Evolutionary conservation across 2,329 filamentous ascomycete genomes (phyloP).

Genomic region (Ceratocystis destructans): DNA sequence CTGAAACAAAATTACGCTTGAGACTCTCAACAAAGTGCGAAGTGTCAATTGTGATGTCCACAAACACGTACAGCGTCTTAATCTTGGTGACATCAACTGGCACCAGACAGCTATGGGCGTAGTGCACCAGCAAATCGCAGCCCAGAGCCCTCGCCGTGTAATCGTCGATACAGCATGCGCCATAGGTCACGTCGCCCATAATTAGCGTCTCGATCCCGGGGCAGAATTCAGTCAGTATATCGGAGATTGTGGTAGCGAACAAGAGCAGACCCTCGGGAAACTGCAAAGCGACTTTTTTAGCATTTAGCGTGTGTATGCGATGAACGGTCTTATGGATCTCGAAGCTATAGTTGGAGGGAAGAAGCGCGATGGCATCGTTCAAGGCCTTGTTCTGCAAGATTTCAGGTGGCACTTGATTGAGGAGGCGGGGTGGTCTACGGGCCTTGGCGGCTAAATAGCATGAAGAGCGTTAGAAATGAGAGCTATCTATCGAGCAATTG

Average conservation of each 20-base stretch:
- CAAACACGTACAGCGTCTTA: conserved; percentile 94
- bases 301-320: conserved; percentile 65
- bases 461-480: background rate
- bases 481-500: too few species aligned
- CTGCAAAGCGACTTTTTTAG: conserved; percentile 81
- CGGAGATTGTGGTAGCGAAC: conserved; percentile 94
- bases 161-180: conserved; percentile 96
- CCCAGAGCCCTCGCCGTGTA: conserved; percentile 89
- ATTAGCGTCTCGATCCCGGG: conserved; percentile 84
- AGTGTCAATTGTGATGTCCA: conserved; percentile 92
- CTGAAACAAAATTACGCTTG: conserved; percentile 70
- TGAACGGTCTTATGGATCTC: conserved; percentile 98
- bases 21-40: conserved; percentile 74
- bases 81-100: conserved; percentile 94
- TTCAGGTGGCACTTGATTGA: conserved; percentile 80
- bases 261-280: conserved; percentile 91
- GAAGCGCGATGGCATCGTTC: conserved; percentile 70
- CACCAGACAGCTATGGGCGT: conserved; percentile 92
- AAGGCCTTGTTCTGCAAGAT: conserved; percentile 77
- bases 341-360: conserved; percentile 95
- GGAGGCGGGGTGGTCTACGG: conserved; percentile 58
- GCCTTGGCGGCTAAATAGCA: conserved; percentile 48
- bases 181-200: conserved; percentile 98
- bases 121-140: conserved; percentile 89
- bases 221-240: conserved; percentile 91